Base-by-base conservation (phyloP, 306 rosid species). In the apple (Malus domestica) region DNA sequence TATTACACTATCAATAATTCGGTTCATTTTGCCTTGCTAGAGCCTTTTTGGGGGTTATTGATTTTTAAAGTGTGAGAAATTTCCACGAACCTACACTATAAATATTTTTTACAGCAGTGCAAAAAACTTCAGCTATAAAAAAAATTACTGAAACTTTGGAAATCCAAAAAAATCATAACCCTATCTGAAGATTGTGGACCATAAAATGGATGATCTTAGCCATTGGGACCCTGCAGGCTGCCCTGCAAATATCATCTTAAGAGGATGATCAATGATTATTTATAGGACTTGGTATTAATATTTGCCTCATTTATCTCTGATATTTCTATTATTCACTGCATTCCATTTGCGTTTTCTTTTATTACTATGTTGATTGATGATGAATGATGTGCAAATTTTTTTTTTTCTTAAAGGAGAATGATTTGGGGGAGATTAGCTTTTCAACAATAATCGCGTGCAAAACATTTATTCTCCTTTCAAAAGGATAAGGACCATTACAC, bases 391-490 rank as follows among this genome's bases (percentile, higher is more conserved):
- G 55, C 9, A 38, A 38, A 35, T 35, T 33, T 33, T 33, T 33
- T 33, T 33, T 33, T 33, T 33, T 5, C 4, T 33, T 5, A 33
- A 33, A 33, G 1, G 0, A 33, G 0, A 35, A 6, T 35, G 40
- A 35, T 35, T 35, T 7, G 42, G 7, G 7, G 2, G 2, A 38
- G 2, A 38, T 38, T 38, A 38, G 2, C 0, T 38, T 0, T 38
- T 38, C 38, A 0, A 0, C 2, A 38, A 38, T 38, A 6, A 0
- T 38, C 0, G 2, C 2, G 2, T 1, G 2, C 42, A 38, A 0
- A 2, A 38, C 42, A 38, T 1, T 1, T 38, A 38, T 7, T 7
- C 42, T 38, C 10, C 42, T 38, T 38, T 7, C 9, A 38, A 38
- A 38, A 38, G 2, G 40, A 35, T 6, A 35, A 35, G 38, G 40